phyloP scores from a whole-genome alignment of 2,329 filamentous ascomycete genomes.

The Thielaviopsis populi region DNA sequence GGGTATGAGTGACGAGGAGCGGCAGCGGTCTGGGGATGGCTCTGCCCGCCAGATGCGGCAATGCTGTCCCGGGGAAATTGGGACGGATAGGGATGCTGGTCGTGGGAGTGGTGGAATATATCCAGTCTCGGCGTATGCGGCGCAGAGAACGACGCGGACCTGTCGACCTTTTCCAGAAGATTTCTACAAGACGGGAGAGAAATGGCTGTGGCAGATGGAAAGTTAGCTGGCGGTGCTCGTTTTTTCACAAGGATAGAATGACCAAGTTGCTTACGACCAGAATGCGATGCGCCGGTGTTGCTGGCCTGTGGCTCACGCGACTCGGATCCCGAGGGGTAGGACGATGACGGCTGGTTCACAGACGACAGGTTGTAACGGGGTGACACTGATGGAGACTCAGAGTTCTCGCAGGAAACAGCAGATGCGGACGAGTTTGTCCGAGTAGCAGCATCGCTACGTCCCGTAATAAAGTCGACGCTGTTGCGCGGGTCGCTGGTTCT shows the following conservation, averaged over 20 bases:
- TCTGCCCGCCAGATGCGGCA: background rate
- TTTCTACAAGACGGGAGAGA: slow-evolving; percentile 8
- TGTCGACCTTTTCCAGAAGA: slow-evolving; percentile 5
- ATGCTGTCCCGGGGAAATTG: background rate
- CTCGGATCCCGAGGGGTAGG: background rate
- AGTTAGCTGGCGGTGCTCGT: background rate
- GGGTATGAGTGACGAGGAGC: background rate
- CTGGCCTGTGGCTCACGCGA: background rate
- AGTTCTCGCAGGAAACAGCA: background rate
- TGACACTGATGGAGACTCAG: slow-evolving; percentile 6
- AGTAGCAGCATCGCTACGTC: background rate
- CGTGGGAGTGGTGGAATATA: background rate
- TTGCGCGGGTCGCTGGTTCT: background rate
- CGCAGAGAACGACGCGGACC: background rate
- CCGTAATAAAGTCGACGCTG: slow-evolving; percentile 9
- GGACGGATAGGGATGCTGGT: background rate
- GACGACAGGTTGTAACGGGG: slow-evolving; percentile 4
- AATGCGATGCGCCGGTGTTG: background rate
- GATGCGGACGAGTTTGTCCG: background rate
- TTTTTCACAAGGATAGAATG: background rate
- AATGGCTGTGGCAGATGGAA: background rate
- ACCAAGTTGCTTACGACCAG: background rate
- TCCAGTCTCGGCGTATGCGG: background rate
- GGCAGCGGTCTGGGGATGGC: background rate
- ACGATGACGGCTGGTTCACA: background rate